These are phyloP conservation scores for Scytalidium sp. DNA, from an alignment of 2,329 filamentous ascomycete species.

Conservation along the genomic window DNA sequence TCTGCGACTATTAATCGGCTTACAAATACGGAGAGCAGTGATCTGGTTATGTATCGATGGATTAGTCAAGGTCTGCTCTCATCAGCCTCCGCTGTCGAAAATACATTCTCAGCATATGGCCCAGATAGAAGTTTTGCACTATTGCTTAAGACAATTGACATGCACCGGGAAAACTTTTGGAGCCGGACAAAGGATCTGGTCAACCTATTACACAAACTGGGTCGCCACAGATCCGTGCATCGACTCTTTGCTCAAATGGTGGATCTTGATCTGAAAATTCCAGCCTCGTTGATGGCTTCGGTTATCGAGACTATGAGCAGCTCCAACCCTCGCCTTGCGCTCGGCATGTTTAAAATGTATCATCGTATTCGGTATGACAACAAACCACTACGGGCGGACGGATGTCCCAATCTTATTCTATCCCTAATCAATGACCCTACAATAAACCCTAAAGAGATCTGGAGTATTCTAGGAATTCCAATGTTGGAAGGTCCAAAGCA, in stretches of 20 bases:
- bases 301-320: conserved; percentile 11
- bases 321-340: conserved; percentile 6
- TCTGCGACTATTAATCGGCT: conserved; percentile 1
- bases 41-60: conserved; percentile 18
- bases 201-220: conserved; percentile 8
- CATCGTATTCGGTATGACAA: conserved; percentile 8
- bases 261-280: conserved; percentile 6
- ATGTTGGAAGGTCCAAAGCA: conserved; percentile 3
- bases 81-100: conserved; percentile 7
- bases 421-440: conserved; percentile 14
- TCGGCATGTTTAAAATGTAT: conserved; percentile 10
- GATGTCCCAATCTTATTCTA: conserved; percentile 15
- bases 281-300: conserved; percentile 6
- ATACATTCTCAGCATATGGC: conserved; percentile 9
- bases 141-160: conserved; percentile 11
- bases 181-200: conserved; percentile 6
- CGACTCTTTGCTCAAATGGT: conserved; percentile 9
- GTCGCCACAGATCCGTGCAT: conserved; percentile 5
- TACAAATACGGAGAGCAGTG: conserved; percentile 1
- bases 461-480: conserved; percentile 17
- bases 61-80: conserved; percentile 10
- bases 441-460: conserved; percentile 12
- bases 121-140: conserved; percentile 2
- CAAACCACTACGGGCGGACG: neutral
- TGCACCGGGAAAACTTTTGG: conserved; percentile 8